These are phyloP conservation scores for Pythium scleroteichum DNA, from an alignment of 352 stramenopile genomes.

Conservation along the genomic window DNA sequence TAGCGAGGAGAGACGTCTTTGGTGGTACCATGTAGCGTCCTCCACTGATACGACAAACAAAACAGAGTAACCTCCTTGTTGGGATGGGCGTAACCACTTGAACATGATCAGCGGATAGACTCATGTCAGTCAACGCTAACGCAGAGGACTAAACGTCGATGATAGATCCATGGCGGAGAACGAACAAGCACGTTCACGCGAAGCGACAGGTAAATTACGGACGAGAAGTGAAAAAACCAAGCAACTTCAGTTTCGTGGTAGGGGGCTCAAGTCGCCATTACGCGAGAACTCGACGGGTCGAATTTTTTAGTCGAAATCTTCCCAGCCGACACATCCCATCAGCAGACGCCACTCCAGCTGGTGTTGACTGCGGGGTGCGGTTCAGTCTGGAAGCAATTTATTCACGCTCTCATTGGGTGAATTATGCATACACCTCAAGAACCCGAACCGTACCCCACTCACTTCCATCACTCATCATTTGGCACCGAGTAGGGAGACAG, in stretches of 20 bases:
- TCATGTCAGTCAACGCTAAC: no score
- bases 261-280: not conserved
- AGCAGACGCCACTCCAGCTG: not conserved
- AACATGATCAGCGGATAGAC: not conserved
- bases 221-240: not conserved
- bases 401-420: not conserved
- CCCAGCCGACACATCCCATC: not conserved
- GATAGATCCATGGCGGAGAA: no score
- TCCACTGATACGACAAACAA: not conserved
- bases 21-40: not conserved
- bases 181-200: not conserved
- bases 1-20: not conserved
- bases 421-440: not conserved
- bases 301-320: not conserved
- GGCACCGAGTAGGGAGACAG: not conserved
- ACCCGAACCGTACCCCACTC: not conserved
- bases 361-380: not conserved
- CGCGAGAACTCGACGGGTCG: not conserved
- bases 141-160: no score
- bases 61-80: not conserved
- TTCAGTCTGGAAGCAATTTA: conserved; percentile 6
- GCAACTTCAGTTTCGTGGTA: not conserved
- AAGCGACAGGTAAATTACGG: no score
- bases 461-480: not conserved
- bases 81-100: not conserved